Conservation (phyloP, 148 eudicot genomes). For the Chenopodium formosanum region DNA sequence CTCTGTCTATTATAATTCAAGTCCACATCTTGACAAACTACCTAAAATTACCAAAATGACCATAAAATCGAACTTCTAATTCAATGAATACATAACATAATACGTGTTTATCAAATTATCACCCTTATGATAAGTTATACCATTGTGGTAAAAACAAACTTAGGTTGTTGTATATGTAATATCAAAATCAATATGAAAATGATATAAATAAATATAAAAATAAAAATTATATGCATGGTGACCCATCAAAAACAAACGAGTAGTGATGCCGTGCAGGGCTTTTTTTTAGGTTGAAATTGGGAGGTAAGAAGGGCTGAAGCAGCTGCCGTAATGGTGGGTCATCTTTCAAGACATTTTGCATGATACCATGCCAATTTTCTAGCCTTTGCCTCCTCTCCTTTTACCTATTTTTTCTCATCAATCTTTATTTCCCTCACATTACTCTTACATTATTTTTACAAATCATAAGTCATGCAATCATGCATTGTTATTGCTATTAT, state of each 20-base stretch:
- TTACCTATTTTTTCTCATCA: not conserved
- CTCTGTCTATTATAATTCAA: too few species aligned
- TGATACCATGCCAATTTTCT: constrained; percentile 24
- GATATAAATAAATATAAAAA: not conserved
- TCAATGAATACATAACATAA: too few species aligned
- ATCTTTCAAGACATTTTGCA: constrained; percentile 20
- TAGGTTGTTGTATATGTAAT: not conserved
- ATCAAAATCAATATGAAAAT: not conserved
- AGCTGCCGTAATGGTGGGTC: constrained; percentile 23
- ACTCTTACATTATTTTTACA: not conserved
- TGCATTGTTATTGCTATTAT: too few species aligned
- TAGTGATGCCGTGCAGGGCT: constrained; percentile 27
- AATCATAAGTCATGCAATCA: too few species aligned
- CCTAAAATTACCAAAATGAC: too few species aligned
- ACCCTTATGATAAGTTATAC: not conserved
- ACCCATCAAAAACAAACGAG: constrained; percentile 11
- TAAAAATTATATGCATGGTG: not conserved
- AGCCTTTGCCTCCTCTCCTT: constrained; percentile 6
- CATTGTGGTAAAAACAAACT: not conserved
- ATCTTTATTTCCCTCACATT: not conserved
- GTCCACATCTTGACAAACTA: too few species aligned
- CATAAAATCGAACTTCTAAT: too few species aligned
- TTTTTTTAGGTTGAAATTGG: constrained; percentile 18
- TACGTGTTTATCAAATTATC: too few species aligned
- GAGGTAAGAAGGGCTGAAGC: not conserved